Evolutionary conservation across 2,329 filamentous ascomycete genomes (phyloP).

Genomic region (Diatrype stigma): DNA sequence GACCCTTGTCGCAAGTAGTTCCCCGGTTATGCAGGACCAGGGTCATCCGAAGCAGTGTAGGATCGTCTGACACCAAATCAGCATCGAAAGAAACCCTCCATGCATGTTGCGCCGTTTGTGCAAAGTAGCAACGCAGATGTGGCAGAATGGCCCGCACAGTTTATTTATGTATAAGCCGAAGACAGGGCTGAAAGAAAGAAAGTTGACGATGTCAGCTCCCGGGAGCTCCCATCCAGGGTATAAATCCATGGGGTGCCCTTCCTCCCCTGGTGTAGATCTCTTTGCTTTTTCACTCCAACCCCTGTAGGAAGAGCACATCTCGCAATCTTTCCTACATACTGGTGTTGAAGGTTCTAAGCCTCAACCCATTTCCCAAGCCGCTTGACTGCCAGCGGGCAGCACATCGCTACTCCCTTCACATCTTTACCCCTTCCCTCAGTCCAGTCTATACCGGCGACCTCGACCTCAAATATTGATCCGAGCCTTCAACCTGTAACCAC

Average conservation of each 20-base stretch:
- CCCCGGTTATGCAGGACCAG: not conserved
- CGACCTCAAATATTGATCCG: not conserved
- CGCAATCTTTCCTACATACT: constrained; percentile 12
- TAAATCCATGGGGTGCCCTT: not conserved
- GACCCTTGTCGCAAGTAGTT: not conserved
- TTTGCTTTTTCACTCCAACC: not conserved
- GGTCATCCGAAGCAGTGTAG: not conserved
- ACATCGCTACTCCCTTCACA: constrained; percentile 1
- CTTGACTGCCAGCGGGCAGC: constrained; percentile 29
- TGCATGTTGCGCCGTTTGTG: not conserved
- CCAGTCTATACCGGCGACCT: not conserved
- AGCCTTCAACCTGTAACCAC: constrained; percentile 1
- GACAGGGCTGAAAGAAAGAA: not conserved
- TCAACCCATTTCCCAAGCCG: constrained; percentile 16
- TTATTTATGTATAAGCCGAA: not conserved
- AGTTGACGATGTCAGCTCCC: not conserved
- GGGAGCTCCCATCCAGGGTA: not conserved
- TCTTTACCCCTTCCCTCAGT: constrained; percentile 1
- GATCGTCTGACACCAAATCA: not conserved
- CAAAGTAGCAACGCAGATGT: not conserved
- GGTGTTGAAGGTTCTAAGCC: constrained; percentile 15
- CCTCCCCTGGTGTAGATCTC: not conserved
- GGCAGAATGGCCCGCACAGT: not conserved
- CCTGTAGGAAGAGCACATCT: not conserved
- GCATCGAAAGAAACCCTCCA: not conserved